A percentile compares a stretch with the other conserved stretches of the same genome.
These are phyloP conservation scores for Ustilago shanxiensis DNA, from an alignment of 1,284 basidiomycete species.

Conservation along the genomic window DNA sequence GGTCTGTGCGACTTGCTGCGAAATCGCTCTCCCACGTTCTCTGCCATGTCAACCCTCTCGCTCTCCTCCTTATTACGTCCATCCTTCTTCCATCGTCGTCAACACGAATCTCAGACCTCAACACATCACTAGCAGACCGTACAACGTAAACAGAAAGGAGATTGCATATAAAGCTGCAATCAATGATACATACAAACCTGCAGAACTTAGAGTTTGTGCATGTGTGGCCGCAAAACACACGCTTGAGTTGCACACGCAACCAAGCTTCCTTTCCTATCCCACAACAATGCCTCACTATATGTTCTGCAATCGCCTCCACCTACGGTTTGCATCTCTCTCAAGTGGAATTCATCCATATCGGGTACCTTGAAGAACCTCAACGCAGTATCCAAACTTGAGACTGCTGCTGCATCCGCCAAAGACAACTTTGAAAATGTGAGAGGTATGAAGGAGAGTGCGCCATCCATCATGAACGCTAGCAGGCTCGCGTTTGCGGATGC, in stretches of 20 bases:
- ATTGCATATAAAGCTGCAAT: not conserved
- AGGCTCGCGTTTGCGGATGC: conserved; percentile 34
- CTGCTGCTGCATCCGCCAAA: conserved; percentile 46
- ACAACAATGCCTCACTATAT: conserved; percentile 50
- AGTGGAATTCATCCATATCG: conserved; percentile 50
- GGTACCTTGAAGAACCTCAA: conserved; percentile 59
- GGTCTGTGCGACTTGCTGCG: not conserved
- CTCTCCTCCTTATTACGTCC: too few relatives aligned
- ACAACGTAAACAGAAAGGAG: too few relatives aligned
- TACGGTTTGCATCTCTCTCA: conserved; percentile 57
- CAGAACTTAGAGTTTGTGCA: conserved; percentile 15
- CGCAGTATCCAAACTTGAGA: conserved; percentile 61
- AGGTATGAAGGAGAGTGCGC: conserved; percentile 61
- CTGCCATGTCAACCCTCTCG: not conserved
- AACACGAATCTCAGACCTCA: not conserved
- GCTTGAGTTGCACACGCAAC: conserved; percentile 54
- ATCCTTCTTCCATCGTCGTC: too few relatives aligned
- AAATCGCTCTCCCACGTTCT: not conserved
- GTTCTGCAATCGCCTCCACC: conserved; percentile 50
- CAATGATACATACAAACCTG: too few relatives aligned
- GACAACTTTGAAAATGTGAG: conserved; percentile 53
- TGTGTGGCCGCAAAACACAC: conserved; percentile 43
- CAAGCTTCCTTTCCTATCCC: conserved; percentile 39
- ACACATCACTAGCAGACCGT: too few relatives aligned
- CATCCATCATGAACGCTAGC: conserved; percentile 58